These are phyloP conservation scores for Colletotrichum sp. DNA, from an alignment of 2,329 filamentous ascomycete genomes.

Conservation along the genomic window DNA sequence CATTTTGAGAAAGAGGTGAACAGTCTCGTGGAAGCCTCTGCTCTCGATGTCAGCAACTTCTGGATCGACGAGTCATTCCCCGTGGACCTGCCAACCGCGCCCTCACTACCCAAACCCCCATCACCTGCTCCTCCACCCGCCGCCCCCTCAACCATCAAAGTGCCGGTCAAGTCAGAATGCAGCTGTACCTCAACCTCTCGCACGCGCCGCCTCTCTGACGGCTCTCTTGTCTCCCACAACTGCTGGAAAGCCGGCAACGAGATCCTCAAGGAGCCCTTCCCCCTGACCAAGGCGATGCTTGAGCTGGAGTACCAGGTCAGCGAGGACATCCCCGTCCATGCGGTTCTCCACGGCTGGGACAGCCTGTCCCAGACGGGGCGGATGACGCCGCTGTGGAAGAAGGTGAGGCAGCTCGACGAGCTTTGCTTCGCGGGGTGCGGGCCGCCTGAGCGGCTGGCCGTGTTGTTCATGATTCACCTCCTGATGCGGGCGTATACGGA, in stretches of 20 bases:
- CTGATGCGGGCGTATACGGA: conserved; percentile 30
- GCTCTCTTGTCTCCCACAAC: conserved; percentile 15
- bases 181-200: not conserved
- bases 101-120: not conserved
- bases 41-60: not conserved
- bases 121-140: not conserved
- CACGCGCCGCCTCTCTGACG: not conserved
- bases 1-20: not conserved
- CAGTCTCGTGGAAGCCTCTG: not conserved
- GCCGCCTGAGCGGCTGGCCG: conserved; percentile 26
- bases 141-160: not conserved
- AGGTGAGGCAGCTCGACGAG: conserved; percentile 27
- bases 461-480: conserved; percentile 26
- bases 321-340: conserved; percentile 29
- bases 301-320: conserved; percentile 24
- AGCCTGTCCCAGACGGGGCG: conserved; percentile 25
- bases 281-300: conserved; percentile 13
- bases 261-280: not conserved
- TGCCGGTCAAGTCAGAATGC: not conserved
- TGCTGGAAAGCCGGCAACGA: conserved; percentile 31
- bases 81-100: not conserved
- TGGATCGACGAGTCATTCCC: not conserved
- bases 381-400: conserved; percentile 30
- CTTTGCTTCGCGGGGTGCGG: conserved; percentile 24
- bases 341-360: conserved; percentile 31